Evolutionary conservation across 129 eudicot species (phyloP), one percentile per base, ranked within the genome.

Genomic region (Flaveria linearis): DNA sequence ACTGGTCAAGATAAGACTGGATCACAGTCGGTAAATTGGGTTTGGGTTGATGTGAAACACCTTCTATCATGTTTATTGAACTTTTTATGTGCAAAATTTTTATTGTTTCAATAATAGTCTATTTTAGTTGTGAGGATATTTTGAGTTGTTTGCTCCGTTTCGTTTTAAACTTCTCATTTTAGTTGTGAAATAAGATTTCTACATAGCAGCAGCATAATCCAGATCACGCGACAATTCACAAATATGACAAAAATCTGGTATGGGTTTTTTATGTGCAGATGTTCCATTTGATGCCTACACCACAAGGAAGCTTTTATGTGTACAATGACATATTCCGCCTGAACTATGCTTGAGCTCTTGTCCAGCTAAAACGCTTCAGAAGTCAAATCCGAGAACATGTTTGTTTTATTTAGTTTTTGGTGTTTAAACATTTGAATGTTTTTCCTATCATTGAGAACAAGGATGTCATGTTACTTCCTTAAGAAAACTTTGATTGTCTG

Each of bases 231-330:
- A 11, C 12, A 55, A 55, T 23, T 45, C 28, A 22, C 14, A 73
- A 14, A 60, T 43, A 42, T 57, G 56, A 56, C 20, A 18, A 18
- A 18, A 18, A 18, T 56, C 18, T 56, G 62, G 26, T 56, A 18
- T 18, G 30, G 14, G 2, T 36, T 45, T 36, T 26, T 28, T 57
- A 18, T 69, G 65, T 80, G 80, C 93, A 91, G 94, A 86, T 88
- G 97, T 91, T 91, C 70, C 94, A 88, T 68, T 80, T 91, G 88
- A 86, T 91, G 88, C 91, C 97, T 78, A 90, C 96, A 16, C 87
- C 89, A 45, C 91, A 86, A 73, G 91, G 88, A 75, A 91, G 97
- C 78, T 88, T 91, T 74, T 90, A 87, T 50, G 92, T 86, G 83
- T 60, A 66, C 70, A 88, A 88, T 51, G 96, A 85, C 75, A 80